Percentiles rank a stretch among this genome's conserved stretches.
These are phyloP conservation scores for Paramecium octaurelia DNA, from an alignment of 73 alveolate species.

Conservation along the genomic window DNA sequence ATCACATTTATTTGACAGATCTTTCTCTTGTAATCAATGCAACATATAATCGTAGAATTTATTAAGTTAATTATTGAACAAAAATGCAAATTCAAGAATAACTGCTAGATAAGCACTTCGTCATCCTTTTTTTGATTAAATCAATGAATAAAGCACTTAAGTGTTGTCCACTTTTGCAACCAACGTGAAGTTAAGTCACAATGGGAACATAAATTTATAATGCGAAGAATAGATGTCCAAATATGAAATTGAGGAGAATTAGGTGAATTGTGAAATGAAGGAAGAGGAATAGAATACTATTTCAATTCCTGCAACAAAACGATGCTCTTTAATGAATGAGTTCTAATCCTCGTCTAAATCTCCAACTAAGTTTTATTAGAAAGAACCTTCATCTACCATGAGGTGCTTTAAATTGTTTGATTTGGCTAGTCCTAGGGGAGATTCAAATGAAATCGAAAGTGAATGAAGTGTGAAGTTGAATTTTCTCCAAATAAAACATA, in stretches of 20 bases:
- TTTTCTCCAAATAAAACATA: background rate
- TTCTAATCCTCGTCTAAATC: background rate
- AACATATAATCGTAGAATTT: background rate
- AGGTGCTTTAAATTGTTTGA: background rate
- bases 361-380: background rate
- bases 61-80: background rate
- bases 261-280: background rate
- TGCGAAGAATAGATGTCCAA: background rate
- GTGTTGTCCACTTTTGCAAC: background rate
- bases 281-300: background rate
- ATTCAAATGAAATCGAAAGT: background rate
- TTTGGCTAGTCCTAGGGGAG: background rate
- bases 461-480: background rate
- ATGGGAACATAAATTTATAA: background rate
- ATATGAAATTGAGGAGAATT: background rate
- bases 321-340: background rate
- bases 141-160: background rate
- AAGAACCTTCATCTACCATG: background rate
- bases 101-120: constrained; percentile 42
- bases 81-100: constrained; percentile 18
- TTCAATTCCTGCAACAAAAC: background rate
- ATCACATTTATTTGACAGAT: constrained; percentile 4
- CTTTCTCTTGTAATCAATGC: background rate
- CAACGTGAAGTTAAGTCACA: background rate
- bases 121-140: constrained; percentile 52